These are phyloP conservation scores for Echinochloa phyllopogon DNA, from an alignment of 176 grass and related monocot species.

Conservation along the genomic window DNA sequence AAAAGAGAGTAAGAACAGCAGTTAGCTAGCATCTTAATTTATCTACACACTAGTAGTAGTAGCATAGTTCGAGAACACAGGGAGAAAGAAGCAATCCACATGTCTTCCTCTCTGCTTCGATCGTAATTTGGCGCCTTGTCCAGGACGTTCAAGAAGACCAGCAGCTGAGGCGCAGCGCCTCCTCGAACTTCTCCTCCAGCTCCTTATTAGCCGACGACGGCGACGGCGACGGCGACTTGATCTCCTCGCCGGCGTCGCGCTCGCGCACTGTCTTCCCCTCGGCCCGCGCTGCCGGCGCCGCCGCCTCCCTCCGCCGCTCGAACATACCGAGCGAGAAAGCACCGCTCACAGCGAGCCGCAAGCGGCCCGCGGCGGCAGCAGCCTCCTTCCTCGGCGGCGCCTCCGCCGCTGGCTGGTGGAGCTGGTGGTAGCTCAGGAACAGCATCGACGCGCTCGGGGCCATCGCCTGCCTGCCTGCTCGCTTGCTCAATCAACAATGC, in stretches of 20 bases:
- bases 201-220: not conserved
- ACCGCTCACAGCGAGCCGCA: conserved; percentile 30
- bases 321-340: not conserved
- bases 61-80: not conserved
- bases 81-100: not conserved
- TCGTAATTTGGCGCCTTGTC: not conserved
- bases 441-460: conserved; percentile 82
- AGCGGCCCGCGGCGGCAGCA: not conserved
- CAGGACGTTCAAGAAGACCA: conserved; percentile 56
- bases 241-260: not conserved
- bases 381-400: not conserved
- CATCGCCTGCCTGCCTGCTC: conserved; percentile 34
- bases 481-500: not conserved
- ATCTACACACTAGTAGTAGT: not conserved
- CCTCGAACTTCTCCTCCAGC: conserved; percentile 58
- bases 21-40: not conserved
- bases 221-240: not conserved
- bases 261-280: not conserved
- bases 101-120: not conserved
- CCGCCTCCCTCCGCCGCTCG: not conserved
- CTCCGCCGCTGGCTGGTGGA: conserved; percentile 30
- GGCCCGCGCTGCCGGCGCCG: not conserved
- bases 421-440: conserved; percentile 84
- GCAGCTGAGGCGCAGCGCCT: conserved; percentile 65
- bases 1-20: not conserved